Base-by-base conservation (phyloP, 306 rosid species). In the Glycine tomentella region DNA sequence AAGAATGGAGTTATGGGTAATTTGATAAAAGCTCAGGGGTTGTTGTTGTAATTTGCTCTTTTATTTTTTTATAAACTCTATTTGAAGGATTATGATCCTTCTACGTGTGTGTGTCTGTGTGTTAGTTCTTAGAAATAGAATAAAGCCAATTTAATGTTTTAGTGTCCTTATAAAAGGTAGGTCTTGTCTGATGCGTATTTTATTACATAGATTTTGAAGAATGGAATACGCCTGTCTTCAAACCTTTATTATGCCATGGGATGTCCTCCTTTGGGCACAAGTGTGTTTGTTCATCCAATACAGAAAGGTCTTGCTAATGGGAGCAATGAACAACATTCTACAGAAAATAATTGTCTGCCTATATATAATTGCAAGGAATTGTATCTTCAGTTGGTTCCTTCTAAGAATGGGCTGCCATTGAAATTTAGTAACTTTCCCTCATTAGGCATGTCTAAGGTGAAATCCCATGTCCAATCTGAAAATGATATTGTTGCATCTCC, bases 241-340 rank as follows among this genome's bases (percentile, higher is more conserved):
- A 86, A 81, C 78, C 97, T 95, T 84, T 90, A 88, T 34, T 56
- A 80, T 82, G 78, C 97, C 73, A 83, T 95, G 91, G 97, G 97
- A 38, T 80, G 89, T 84, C 98, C 95, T 74, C 36, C 90, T 86
- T 51, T 71, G 3, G 92, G 95, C 25, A 77, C 87, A 51, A 73
- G 48, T 38, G 82, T 95, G 69, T 91, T 91, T 78, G 79, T 92
- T 46, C 85, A 82, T 79, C 83, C 85, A 1, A 44, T 86, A 70
- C 31, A 25, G 31, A 25, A 25, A 25, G 1, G 31, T 53, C 31
- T 48, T 57, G 53, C 85, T 7, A 79, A 74, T 78, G 87, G 78
- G 63, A 61, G 62, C 73, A 87, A 72, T 36, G 84, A 78, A 88
- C 77, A 72, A 64, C 46, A 16, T 75, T 56, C 74, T 83, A 48